Base-by-base conservation (phyloP, 148 eudicot species). In the Simmondsia chinensis region DNA sequence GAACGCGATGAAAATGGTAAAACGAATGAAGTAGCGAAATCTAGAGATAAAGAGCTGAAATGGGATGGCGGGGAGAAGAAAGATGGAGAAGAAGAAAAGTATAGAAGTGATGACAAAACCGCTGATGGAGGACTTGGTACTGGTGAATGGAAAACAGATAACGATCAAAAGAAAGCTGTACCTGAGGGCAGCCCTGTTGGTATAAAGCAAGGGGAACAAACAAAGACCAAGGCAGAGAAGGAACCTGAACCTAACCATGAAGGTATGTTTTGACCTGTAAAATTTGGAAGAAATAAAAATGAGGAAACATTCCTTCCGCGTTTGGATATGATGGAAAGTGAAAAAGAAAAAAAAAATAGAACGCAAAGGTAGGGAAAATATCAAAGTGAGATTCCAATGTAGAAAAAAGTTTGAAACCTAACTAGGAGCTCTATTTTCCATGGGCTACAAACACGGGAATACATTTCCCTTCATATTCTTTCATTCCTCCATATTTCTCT, bases 381-480 rank as follows among this genome's bases (percentile, higher is more conserved):
- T 14, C 37, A 28, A 41, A 31, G 26, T 30, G 1, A 26, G 19
- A 53, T 29, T 39, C 23, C 25, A n/a, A 18, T 28, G 42, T 34
- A 49, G 54, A 49, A 41, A 30, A 7, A 9, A 39, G 16, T 2
- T 17, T 13, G 13, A 56, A 26, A 14, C n/a, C n/a, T n/a, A n/a
- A n/a, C n/a, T n/a, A n/a, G n/a, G n/a, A n/a, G n/a, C n/a, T n/a
- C n/a, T n/a, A n/a, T n/a, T n/a, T n/a, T n/a, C n/a, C 35, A 56
- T 13, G 34, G 33, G 32, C 50, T 7, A 54, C 59, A 35, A 48
- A 61, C 21, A 30, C 57, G 48, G 33, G 53, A 69, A 25, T 73
- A 68, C 50, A 32, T 69, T 19, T 39, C 59, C 12, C 40, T 49
- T 28, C 65, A 69, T 57, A 49, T 38, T 34, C 71, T 61, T 36